Evolutionary conservation across 768 basidiomycete species (phyloP).

Genomic region (Saitozyma sp.): DNA sequence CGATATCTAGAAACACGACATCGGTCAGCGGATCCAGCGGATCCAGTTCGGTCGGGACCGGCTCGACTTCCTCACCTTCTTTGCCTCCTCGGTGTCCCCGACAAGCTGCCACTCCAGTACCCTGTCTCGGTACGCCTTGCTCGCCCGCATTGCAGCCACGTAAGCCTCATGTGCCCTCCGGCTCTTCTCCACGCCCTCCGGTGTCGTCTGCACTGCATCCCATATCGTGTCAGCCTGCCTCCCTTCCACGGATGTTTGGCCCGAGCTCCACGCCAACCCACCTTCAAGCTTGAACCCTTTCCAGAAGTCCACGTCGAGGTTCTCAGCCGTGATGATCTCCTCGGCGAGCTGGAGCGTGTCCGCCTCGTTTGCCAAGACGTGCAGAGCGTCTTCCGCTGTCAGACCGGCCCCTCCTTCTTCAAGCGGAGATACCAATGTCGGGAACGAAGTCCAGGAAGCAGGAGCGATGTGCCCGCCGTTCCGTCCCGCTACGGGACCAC

Average conservation of each 20-base stretch:
- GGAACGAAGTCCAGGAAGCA: conserved; percentile 17
- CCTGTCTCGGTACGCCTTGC: conserved; percentile 53
- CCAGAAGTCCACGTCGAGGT: conserved; percentile 17
- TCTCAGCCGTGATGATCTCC: conserved; percentile 31
- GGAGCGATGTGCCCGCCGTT: conserved; percentile 39
- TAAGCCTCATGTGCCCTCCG: conserved; percentile 8
- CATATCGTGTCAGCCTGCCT: neutral
- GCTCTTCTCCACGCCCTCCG: conserved; percentile 12
- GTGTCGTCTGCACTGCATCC: conserved; percentile 1
- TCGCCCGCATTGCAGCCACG: conserved; percentile 10
- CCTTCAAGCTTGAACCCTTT: neutral
- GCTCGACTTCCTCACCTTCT: conserved; percentile 54
- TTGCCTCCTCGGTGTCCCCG: conserved; percentile 55
- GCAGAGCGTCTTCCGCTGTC: conserved; percentile 28
- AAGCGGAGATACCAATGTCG: conserved; percentile 19
- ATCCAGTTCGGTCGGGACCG: too few species aligned
- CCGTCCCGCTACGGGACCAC: conserved; percentile 19
- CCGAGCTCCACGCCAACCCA: too few species aligned
- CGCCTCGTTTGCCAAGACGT: conserved; percentile 34
- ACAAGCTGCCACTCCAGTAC: too few species aligned
- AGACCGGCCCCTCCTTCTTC: conserved; percentile 34
- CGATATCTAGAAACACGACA: conserved; percentile 5
- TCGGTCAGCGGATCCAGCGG: neutral
- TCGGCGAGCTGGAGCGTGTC: conserved; percentile 31
- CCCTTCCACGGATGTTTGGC: neutral